A percentile compares a stretch with the other conserved stretches of the same genome.
These are phyloP conservation scores for Colletotrichum tofieldiae DNA, from an alignment of 2,329 filamentous ascomycete species.

Conservation along the genomic window DNA sequence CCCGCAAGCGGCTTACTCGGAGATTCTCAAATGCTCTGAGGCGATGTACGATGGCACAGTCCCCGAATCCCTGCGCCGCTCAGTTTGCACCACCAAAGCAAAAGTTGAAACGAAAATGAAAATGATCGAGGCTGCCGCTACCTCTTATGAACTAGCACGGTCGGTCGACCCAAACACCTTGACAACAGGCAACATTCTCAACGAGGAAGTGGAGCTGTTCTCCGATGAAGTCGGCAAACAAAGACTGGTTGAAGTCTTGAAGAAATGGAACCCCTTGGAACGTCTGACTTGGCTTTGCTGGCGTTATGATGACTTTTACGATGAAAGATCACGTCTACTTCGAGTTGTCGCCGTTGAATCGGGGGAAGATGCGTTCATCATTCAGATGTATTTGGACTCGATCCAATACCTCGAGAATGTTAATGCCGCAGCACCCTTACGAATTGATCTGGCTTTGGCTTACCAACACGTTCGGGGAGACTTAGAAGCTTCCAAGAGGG, in stretches of 20 bases:
- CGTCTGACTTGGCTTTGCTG: constrained; percentile 49
- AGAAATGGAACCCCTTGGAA: constrained; percentile 48
- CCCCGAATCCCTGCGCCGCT: constrained; percentile 38
- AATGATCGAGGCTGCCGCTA: constrained; percentile 35
- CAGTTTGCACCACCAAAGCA: constrained; percentile 44
- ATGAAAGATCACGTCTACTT: constrained; percentile 28
- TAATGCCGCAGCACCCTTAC: constrained; percentile 46
- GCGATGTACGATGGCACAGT: constrained; percentile 10
- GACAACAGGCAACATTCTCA: constrained; percentile 44
- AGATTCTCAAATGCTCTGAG: constrained; percentile 28
- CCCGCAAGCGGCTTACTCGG: constrained; percentile 41
- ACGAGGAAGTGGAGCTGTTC: constrained; percentile 45
- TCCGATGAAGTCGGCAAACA: constrained; percentile 34
- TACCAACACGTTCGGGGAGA: constrained; percentile 45
- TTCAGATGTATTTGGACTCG: constrained; percentile 46
- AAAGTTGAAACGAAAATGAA: constrained; percentile 39
- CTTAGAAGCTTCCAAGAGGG: constrained; percentile 32
- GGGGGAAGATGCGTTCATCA: constrained; percentile 45
- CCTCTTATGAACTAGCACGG: constrained; percentile 44
- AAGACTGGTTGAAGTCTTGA: constrained; percentile 44
- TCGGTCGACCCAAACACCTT: constrained; percentile 44
- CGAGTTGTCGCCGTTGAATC: constrained; percentile 42
- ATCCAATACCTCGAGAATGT: constrained; percentile 49
- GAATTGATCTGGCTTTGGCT: constrained; percentile 42
- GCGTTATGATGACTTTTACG: constrained; percentile 38